A percentile compares a stretch with the other conserved stretches of the same genome.
Conservation (phyloP, 1,284 basidiomycete genomes). For the Violaceomyces palustris region DNA sequence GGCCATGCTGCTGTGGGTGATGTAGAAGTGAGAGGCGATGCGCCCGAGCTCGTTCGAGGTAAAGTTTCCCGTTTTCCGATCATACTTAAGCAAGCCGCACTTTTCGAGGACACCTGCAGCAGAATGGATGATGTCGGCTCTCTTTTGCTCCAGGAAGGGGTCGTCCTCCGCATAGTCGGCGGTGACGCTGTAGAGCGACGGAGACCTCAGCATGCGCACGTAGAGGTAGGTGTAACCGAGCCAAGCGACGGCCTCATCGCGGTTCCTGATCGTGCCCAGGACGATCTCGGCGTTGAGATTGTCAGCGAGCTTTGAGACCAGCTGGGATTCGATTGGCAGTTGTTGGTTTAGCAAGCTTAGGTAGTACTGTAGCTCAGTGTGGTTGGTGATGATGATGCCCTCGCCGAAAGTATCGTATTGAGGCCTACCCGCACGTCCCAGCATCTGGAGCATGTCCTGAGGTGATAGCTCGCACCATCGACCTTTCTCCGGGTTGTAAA, state of each 20-base stretch:
- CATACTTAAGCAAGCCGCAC: slow-evolving; percentile 88
- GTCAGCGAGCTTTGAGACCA: slow-evolving; percentile 85
- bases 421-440: slow-evolving; percentile 93
- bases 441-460: slow-evolving; percentile 97
- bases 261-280: slow-evolving; percentile 84
- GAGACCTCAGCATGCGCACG: slow-evolving; percentile 90
- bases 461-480: slow-evolving; percentile 93
- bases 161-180: slow-evolving; percentile 88
- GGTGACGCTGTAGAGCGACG: slow-evolving; percentile 81
- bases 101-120: slow-evolving; percentile 92
- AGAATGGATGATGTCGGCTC: slow-evolving; percentile 85
- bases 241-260: slow-evolving; percentile 95
- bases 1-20: slow-evolving; percentile 92
- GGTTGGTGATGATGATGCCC: slow-evolving; percentile 98
- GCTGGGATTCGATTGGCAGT: slow-evolving; percentile 87
- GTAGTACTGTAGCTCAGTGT: slow-evolving; percentile 94
- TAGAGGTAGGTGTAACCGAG: slow-evolving; percentile 59
- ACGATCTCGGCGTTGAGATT: slow-evolving; percentile 98
- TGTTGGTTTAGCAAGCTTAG: slow-evolving; percentile 50
- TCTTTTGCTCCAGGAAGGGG: slow-evolving; percentile 79
- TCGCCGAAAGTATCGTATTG: slow-evolving; percentile 97
- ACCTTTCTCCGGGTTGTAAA: slow-evolving; percentile 98
- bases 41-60: slow-evolving; percentile 64
- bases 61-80: slow-evolving; percentile 80
- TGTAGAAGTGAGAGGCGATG: slow-evolving; percentile 95